Evolutionary conservation across 164 flowering plant species (phyloP).

Genomic region (Vitis rupestris): DNA sequence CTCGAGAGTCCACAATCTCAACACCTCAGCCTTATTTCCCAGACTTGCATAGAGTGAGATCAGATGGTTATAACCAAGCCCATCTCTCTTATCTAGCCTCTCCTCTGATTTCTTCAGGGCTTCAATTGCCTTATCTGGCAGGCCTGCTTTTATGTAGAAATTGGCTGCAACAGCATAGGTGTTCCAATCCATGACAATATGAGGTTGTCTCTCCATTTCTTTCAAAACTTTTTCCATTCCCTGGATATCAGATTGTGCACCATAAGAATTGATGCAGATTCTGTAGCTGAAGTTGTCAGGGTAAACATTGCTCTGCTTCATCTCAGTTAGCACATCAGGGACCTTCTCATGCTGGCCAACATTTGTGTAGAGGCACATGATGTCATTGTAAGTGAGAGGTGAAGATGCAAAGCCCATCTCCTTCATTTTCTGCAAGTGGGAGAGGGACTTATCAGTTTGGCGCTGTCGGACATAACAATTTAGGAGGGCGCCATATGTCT

Average conservation of each 20-base stretch:
- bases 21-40: constrained; percentile 48
- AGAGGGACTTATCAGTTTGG: constrained; percentile 45
- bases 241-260: constrained; percentile 48
- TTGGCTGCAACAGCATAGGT: constrained; percentile 63
- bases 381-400: constrained; percentile 53
- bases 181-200: constrained; percentile 62
- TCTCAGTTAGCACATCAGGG: constrained; percentile 49
- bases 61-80: constrained; percentile 48
- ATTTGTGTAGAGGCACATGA: constrained; percentile 64
- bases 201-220: constrained; percentile 59
- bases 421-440: constrained; percentile 65
- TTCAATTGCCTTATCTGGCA: constrained; percentile 38
- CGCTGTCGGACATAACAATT: constrained; percentile 62
- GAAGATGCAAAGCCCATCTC: constrained; percentile 55
- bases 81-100: constrained; percentile 43
- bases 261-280: constrained; percentile 66
- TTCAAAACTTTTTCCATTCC: constrained; percentile 51
- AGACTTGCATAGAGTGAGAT: constrained; percentile 64
- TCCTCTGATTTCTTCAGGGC: constrained; percentile 56
- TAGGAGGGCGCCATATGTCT: constrained; percentile 78
- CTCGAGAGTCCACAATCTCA: constrained; percentile 57
- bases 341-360: constrained; percentile 54
- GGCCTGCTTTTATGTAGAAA: constrained; percentile 51
- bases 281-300: constrained; percentile 80
- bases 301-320: constrained; percentile 46